Conservation (phyloP, 148 eudicot species). For the Talinum fruticosum region DNA sequence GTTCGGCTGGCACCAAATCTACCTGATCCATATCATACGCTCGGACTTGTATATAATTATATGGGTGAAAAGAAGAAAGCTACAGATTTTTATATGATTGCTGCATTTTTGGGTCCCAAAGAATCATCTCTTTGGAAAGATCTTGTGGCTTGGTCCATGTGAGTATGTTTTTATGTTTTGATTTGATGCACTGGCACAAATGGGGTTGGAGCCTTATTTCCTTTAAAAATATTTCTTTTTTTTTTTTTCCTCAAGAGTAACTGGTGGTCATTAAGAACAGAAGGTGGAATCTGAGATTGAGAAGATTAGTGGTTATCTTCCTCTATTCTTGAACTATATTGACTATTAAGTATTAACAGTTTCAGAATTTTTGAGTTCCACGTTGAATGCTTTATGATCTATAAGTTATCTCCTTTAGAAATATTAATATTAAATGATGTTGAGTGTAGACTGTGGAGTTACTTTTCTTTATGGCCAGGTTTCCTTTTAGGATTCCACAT, state of each 20-base stretch:
- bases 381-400: neutral
- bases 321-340: neutral
- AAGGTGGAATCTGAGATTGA: neutral
- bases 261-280: neutral
- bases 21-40: slow-evolving; percentile 75
- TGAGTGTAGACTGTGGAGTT: neutral
- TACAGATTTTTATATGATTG: slow-evolving; percentile 60
- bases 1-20: slow-evolving; percentile 68
- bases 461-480: neutral
- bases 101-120: slow-evolving; percentile 75
- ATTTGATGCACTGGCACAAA: neutral
- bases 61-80: slow-evolving; percentile 65
- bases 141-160: slow-evolving; percentile 67
- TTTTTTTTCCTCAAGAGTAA: neutral
- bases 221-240: no score
- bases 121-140: slow-evolving; percentile 71
- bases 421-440: neutral
- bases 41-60: slow-evolving; percentile 56
- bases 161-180: slow-evolving; percentile 31
- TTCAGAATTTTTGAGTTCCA: no score
- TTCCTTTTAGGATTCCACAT: neutral
- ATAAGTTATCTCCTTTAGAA: neutral
- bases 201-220: neutral
- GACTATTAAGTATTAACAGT: no score
- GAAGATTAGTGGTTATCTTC: neutral